Base-by-base conservation (phyloP, 108 stramenopile species). In the Craspedostauros australis region DNA sequence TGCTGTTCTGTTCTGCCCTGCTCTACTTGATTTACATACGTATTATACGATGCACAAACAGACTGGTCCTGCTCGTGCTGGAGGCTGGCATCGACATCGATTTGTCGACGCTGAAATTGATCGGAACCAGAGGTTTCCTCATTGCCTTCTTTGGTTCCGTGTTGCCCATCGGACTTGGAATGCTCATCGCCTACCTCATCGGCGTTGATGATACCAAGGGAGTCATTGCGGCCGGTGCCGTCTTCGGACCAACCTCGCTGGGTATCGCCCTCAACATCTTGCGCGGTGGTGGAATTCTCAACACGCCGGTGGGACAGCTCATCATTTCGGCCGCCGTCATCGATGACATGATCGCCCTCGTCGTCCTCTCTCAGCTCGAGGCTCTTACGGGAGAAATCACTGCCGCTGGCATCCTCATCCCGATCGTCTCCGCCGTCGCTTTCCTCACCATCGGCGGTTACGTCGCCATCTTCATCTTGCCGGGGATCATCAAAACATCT, bases 31-130 rank as follows among this genome's bases (percentile, higher is more conserved):
- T 5, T 21, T 15, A n/a, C n/a, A n/a, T n/a, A n/a, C n/a, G n/a
- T n/a, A n/a, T n/a, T n/a, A n/a, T n/a, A 8, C 31, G 6, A 8
- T 9, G 24, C 22, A 4, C 27, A 11, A 12, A 46, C 45, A 76
- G 74, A 22, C 60, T 88, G 22, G 64, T 86, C 34, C 39, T 90
- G 16, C 57, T 86, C 11, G 82, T 86, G 4, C 33, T 91, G 18
- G 89, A 91, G 61, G 89, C 85, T 15, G 89, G 89, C 14, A 77
- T 91, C 46, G 80, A 84, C 55, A 82, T 91, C 47, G 85, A 91
- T 65, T 37, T 86, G 27, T 68, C 77, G 22, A 79, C 78, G 36
- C 57, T 91, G 31, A 78, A 80, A 27, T 57, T 91, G 39, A 83
- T 92, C 54, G 90, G 90, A 39, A 58, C 66, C 1, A 62, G 84